Evolutionary conservation across 345 rosid species (phyloP).

Genomic region (Ceriops decandra): DNA sequence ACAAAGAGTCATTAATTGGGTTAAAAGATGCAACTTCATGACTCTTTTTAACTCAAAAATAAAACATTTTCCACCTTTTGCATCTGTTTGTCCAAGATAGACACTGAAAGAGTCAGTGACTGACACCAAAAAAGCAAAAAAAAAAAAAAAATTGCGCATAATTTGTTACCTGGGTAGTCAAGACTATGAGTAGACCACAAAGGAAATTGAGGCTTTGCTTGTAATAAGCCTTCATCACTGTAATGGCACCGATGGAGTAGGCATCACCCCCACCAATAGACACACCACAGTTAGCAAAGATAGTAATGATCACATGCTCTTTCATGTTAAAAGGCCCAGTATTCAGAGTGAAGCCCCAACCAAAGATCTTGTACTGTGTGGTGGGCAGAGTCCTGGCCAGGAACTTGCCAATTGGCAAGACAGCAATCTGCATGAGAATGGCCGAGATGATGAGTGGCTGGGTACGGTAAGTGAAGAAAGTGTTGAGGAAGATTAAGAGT

Average conservation of each 20-base stretch:
- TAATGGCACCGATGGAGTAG: slow-evolving; percentile 96
- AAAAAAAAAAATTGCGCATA: neutral
- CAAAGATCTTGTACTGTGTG: slow-evolving; percentile 39
- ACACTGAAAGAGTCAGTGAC: neutral
- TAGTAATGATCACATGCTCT: slow-evolving; percentile 96
- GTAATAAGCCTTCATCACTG: slow-evolving; percentile 95
- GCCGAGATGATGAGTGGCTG: slow-evolving; percentile 95
- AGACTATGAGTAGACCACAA: slow-evolving; percentile 77
- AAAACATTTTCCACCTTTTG: too few species aligned
- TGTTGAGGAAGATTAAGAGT: slow-evolving; percentile 88
- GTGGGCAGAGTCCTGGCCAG: slow-evolving; percentile 75
- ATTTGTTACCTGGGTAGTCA: slow-evolving; percentile 72
- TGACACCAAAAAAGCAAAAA: neutral
- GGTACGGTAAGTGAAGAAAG: slow-evolving; percentile 97
- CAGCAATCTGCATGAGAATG: slow-evolving; percentile 94
- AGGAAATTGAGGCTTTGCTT: slow-evolving; percentile 73
- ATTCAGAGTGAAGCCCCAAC: slow-evolving; percentile 60
- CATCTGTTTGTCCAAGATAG: too few species aligned
- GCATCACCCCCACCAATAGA: slow-evolving; percentile 94
- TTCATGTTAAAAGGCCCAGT: slow-evolving; percentile 97
- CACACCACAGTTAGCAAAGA: slow-evolving; percentile 97
- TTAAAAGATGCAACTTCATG: too few species aligned
- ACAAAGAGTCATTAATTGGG: too few species aligned
- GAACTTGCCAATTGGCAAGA: slow-evolving; percentile 80
- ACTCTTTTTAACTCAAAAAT: too few species aligned